Conservation (phyloP, 148 eudicot genomes). For the Rheum nobile region DNA sequence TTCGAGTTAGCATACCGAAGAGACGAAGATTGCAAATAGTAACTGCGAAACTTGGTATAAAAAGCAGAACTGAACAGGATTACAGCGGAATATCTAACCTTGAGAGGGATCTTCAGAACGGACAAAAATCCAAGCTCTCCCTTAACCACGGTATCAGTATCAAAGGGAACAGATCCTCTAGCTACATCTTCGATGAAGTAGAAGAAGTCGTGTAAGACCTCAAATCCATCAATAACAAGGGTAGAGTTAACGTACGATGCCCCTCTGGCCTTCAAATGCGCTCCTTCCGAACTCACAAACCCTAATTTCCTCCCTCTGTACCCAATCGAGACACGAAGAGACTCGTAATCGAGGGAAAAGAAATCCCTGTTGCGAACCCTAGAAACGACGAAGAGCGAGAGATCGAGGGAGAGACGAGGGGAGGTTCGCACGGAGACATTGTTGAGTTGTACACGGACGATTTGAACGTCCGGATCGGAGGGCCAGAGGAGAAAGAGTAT, state of each 20-base stretch:
- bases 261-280: conserved; percentile 20
- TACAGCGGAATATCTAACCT: conserved; percentile 17
- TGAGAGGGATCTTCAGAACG: conserved; percentile 24
- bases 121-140: conserved; percentile 26
- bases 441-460: conserved; percentile 31
- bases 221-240: conserved; percentile 26
- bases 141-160: conserved; percentile 28
- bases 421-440: conserved; percentile 21
- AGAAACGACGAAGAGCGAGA: conserved; percentile 26
- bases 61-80: background rate
- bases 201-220: conserved; percentile 41
- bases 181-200: conserved; percentile 46
- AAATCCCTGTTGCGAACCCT: conserved; percentile 34
- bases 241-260: conserved; percentile 38
- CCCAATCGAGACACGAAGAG: conserved; percentile 22
- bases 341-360: conserved; percentile 27
- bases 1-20: background rate
- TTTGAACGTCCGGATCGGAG: conserved; percentile 30
- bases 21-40: background rate
- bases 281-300: conserved; percentile 25
- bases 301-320: conserved; percentile 41
- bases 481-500: conserved; percentile 32
- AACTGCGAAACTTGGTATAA: background rate
- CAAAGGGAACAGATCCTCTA: conserved; percentile 37
- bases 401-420: conserved; percentile 28